Conservation (phyloP, 1,284 basidiomycete genomes). For the Sutorius eximius region DNA sequence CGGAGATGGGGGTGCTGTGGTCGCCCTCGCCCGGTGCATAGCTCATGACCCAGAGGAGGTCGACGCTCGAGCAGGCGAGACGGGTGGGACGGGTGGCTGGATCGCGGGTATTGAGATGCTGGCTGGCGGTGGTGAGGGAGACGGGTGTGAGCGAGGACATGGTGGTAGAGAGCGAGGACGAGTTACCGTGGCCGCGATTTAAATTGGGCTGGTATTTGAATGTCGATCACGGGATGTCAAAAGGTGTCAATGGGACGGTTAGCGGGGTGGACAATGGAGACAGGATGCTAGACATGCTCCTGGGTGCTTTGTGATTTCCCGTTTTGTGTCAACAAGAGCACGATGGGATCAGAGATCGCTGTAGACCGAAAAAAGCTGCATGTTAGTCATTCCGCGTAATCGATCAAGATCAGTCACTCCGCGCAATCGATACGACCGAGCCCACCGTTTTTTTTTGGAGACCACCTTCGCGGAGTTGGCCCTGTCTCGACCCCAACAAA, state of each 20-base stretch:
- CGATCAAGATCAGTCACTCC: slow-evolving; percentile 10
- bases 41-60: slow-evolving; percentile 59
- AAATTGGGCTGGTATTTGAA: slow-evolving; percentile 22
- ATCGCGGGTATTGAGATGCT: slow-evolving; percentile 16
- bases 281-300: neutral
- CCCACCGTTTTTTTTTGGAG: neutral
- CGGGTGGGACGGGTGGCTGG: slow-evolving; percentile 27
- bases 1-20: slow-evolving; percentile 55
- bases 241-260: neutral
- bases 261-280: slow-evolving; percentile 15
- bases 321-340: slow-evolving; percentile 31
- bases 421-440: no score
- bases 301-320: slow-evolving; percentile 23
- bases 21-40: slow-evolving; percentile 64
- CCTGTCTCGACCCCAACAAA: slow-evolving; percentile 9
- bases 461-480: slow-evolving; percentile 31
- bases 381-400: no score
- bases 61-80: slow-evolving; percentile 41
- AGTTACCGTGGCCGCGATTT: slow-evolving; percentile 16
- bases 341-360: neutral
- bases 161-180: neutral
- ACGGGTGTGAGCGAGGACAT: neutral
- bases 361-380: no score
- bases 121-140: slow-evolving; percentile 15
- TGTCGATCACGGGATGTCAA: slow-evolving; percentile 17